phyloP scores from a whole-genome alignment of 805 yeast genomes.

The Metschnikowia lachancei region DNA sequence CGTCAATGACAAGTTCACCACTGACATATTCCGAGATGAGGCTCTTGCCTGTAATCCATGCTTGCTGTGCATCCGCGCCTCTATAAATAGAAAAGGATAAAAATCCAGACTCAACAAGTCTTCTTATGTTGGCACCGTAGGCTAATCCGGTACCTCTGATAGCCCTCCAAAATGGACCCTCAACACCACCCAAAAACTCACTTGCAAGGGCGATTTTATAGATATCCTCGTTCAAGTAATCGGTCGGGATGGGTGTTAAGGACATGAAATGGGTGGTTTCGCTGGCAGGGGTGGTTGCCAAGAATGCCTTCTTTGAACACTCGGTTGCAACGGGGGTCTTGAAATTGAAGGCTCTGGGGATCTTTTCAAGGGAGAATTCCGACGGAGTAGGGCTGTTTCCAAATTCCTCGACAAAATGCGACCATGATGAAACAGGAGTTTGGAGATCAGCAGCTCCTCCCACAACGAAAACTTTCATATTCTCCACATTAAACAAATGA shows the following conservation, averaged over 20 bases:
- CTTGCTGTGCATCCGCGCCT: constrained; percentile 76
- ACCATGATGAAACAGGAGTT: constrained; percentile 63
- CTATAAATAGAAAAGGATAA: constrained; percentile 69
- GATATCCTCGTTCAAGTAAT: constrained; percentile 49
- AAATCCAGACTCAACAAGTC: constrained; percentile 63
- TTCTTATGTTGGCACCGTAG: constrained; percentile 69
- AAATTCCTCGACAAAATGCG: constrained; percentile 28
- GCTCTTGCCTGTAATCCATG: constrained; percentile 58
- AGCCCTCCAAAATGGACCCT: constrained; percentile 97
- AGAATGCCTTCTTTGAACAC: constrained; percentile 53
- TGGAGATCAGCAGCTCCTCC: constrained; percentile 61
- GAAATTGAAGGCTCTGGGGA: constrained; percentile 55
- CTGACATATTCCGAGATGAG: constrained; percentile 60
- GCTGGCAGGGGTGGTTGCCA: constrained; percentile 77
- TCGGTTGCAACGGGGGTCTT: constrained; percentile 54
- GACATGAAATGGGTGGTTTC: constrained; percentile 72
- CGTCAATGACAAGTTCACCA: constrained; percentile 56
- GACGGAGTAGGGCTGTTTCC: background rate
- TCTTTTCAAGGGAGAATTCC: constrained; percentile 23
- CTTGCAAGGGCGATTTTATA: constrained; percentile 70
- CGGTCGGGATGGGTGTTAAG: constrained; percentile 56
- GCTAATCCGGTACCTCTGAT: constrained; percentile 94
- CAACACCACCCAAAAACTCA: constrained; percentile 78
- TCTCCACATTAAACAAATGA: constrained; percentile 53
- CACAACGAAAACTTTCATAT: constrained; percentile 63